Conservation (phyloP, 2,329 filamentous ascomycete species). For the Xylariaceae sp. region DNA sequence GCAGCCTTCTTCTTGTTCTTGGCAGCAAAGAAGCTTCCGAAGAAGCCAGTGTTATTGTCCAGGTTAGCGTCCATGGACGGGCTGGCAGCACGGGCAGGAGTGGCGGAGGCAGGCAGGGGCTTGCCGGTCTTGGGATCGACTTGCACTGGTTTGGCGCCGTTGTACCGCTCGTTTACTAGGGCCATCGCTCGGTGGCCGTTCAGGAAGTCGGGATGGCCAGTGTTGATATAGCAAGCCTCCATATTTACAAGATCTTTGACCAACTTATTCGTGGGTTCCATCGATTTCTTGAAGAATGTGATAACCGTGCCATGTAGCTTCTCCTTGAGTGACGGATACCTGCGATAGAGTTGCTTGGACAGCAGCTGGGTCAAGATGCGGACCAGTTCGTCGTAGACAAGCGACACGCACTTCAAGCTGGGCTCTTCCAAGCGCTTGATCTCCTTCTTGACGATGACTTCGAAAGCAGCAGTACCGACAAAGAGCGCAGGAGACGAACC, state of each 20-base stretch:
- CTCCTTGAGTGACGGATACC: slow-evolving; percentile 93
- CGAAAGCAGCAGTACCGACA: slow-evolving; percentile 96
- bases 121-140: slow-evolving; percentile 99
- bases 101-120: slow-evolving; percentile 64
- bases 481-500: slow-evolving; percentile 95
- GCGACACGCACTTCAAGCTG: slow-evolving; percentile 91
- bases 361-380: slow-evolving; percentile 90
- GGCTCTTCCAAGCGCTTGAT: slow-evolving; percentile 96
- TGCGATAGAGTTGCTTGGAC: slow-evolving; percentile 81
- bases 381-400: slow-evolving; percentile 96
- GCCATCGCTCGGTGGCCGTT: slow-evolving; percentile 98
- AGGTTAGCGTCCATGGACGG: slow-evolving; percentile 58
- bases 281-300: slow-evolving; percentile 93
- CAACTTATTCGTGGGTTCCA: slow-evolving; percentile 97
- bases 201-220: slow-evolving; percentile 94
- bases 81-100: slow-evolving; percentile 69
- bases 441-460: slow-evolving; percentile 97
- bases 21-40: slow-evolving; percentile 95
- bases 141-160: slow-evolving; percentile 77
- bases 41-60: slow-evolving; percentile 73
- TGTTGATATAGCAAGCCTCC: slow-evolving; percentile 98
- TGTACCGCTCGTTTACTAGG: slow-evolving; percentile 91
- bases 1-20: slow-evolving; percentile 99
- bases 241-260: slow-evolving; percentile 89
- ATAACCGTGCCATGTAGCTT: slow-evolving; percentile 94